Conservation (phyloP, 441 rosid genomes). For the Populus hybrid region DNA sequence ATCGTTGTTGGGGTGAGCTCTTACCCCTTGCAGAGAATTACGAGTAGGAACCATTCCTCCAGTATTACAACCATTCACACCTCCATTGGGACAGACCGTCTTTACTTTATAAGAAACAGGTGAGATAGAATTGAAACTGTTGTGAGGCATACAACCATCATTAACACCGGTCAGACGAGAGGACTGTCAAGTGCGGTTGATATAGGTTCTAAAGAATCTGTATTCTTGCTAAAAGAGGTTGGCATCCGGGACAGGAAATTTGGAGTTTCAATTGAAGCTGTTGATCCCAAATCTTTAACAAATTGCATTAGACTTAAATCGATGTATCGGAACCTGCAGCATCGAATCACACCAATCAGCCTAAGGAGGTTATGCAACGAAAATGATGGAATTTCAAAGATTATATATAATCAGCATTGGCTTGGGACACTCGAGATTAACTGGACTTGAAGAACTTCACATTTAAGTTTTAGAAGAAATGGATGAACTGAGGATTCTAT, state of each 20-base stretch:
- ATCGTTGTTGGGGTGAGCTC: not conserved
- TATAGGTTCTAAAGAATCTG: not conserved
- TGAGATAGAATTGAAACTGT: not conserved
- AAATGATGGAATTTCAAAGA: not conserved
- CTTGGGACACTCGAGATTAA: not conserved
- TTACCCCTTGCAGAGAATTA: not conserved
- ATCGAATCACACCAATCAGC: slow-evolving; percentile 16
- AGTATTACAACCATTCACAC: not conserved
- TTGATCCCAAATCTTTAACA: slow-evolving; percentile 39
- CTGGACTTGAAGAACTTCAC: not conserved
- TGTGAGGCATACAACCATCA: not conserved
- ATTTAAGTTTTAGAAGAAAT: not conserved
- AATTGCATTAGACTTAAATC: slow-evolving; percentile 30
- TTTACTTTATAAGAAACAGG: slow-evolving; percentile 19
- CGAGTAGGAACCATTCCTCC: not conserved
- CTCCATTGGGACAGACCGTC: not conserved
- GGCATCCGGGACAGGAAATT: not conserved
- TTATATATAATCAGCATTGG: not conserved
- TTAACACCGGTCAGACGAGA: not conserved
- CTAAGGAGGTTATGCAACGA: not conserved
- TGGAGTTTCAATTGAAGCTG: slow-evolving; percentile 9
- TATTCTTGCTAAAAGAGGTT: not conserved
- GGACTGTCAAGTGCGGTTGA: slow-evolving; percentile 8
- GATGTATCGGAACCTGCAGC: slow-evolving; percentile 29
- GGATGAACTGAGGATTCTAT: not conserved